A percentile compares a stretch with the other conserved stretches of the same genome.
Conservation (phyloP, 805 yeast species). For the Kodamaea hsintzibuensis region DNA sequence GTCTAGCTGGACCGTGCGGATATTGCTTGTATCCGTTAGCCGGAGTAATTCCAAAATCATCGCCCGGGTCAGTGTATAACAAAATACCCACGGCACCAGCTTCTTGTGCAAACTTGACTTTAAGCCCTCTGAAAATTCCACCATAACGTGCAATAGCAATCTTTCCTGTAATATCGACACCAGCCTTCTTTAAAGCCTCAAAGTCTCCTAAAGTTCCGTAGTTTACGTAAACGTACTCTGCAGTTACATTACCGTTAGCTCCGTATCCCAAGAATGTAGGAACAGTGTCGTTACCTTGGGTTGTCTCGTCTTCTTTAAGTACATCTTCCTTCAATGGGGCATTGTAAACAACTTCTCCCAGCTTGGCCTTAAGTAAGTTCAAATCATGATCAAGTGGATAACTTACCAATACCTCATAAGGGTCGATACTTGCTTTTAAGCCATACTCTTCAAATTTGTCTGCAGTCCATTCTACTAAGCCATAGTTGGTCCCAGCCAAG, state of each 20-base stretch:
- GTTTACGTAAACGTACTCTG: constrained; percentile 57
- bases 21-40: constrained; percentile 56
- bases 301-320: constrained; percentile 40
- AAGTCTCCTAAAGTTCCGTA: constrained; percentile 63
- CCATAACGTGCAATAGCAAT: constrained; percentile 62
- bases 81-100: constrained; percentile 65
- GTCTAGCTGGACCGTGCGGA: constrained; percentile 69
- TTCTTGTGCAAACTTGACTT: constrained; percentile 60
- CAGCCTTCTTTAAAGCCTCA: constrained; percentile 33
- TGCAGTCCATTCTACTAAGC: constrained; percentile 50
- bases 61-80: constrained; percentile 57
- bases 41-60: constrained; percentile 57
- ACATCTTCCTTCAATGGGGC: constrained; percentile 55
- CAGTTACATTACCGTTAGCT: constrained; percentile 60
- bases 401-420: constrained; percentile 58
- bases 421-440: constrained; percentile 44
- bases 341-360: constrained; percentile 40
- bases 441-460: constrained; percentile 53
- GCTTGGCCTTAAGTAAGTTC: constrained; percentile 28
- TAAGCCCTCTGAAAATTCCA: constrained; percentile 51
- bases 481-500: constrained; percentile 47
- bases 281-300: constrained; percentile 36
- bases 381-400: constrained; percentile 50
- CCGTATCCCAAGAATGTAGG: constrained; percentile 66
- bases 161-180: constrained; percentile 50